A percentile compares a stretch with the other conserved stretches of the same genome.
Conservation (phyloP, 257 asterid genomes). For the Ajuga chamaepitys region DNA sequence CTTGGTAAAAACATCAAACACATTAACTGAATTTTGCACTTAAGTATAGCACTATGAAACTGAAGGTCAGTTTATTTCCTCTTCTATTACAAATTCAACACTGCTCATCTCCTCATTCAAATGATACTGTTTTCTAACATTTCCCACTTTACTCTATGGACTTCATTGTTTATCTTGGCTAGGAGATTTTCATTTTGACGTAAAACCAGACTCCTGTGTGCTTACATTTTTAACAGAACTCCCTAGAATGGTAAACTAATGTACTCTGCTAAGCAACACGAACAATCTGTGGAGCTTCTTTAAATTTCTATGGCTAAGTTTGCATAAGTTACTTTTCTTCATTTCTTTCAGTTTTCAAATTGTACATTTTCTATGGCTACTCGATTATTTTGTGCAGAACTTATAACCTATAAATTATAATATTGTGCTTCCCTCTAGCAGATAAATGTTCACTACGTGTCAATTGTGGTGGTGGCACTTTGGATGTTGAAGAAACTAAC, state of each 20-base stretch:
- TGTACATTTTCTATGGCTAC: not conserved
- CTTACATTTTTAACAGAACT: not conserved
- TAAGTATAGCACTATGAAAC: not conserved
- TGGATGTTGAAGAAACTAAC: conserved; percentile 29
- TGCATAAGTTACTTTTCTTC: not conserved
- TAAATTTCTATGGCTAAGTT: not conserved
- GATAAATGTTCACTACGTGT: conserved; percentile 74
- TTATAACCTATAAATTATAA: conserved; percentile 18
- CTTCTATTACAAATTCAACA: not conserved
- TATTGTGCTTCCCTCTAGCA: conserved; percentile 28
- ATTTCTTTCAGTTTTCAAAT: not conserved
- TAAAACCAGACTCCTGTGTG: not conserved
- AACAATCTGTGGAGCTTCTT: not conserved
- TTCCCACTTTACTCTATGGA: not conserved
- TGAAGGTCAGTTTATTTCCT: not conserved
- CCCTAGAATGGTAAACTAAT: not conserved
- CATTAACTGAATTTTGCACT: not conserved
- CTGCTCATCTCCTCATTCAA: not conserved
- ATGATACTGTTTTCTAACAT: not conserved
- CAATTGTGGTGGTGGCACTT: conserved; percentile 73
- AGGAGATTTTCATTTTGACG: not conserved
- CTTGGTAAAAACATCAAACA: not conserved
- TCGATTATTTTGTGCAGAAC: not conserved
- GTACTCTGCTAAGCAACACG: not conserved
- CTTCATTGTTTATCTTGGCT: not conserved